phyloP scores from a whole-genome alignment of 2,329 filamentous ascomycete species.

The Madurella fahalii region DNA sequence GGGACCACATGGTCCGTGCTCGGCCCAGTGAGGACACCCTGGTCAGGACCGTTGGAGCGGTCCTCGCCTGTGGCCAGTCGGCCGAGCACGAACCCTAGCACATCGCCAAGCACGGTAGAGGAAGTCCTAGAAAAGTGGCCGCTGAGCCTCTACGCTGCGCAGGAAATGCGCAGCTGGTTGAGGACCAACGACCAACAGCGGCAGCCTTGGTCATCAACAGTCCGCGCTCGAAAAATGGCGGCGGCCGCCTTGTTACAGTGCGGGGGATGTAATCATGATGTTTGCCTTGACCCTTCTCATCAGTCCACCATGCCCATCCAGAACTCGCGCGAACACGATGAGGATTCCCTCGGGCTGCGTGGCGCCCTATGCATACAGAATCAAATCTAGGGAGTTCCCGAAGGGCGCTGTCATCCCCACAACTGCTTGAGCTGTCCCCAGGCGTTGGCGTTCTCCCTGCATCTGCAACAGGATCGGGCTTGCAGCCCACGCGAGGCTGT shows the following conservation, averaged over 20 bases:
- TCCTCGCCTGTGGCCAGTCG: conserved; percentile 13
- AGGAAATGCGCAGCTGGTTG: conserved; percentile 20
- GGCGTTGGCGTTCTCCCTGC: conserved; percentile 1
- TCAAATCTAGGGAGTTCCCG: not conserved
- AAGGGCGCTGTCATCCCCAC: not conserved
- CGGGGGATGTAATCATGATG: not conserved
- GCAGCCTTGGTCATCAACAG: not conserved
- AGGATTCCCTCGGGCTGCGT: too few relatives aligned
- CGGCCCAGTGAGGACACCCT: conserved; percentile 3
- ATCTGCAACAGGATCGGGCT: not conserved
- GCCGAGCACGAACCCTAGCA: too few relatives aligned
- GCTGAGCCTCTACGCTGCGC: conserved; percentile 21
- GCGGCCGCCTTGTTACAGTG: conserved; percentile 9
- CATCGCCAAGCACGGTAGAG: not conserved
- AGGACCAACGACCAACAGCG: not conserved
- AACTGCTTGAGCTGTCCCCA: not conserved
- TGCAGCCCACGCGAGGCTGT: conserved; percentile 8
- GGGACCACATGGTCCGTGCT: conserved; percentile 11
- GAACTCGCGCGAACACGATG: too few relatives aligned
- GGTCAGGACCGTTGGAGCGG: conserved; percentile 10
- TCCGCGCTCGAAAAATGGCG: conserved; percentile 9
- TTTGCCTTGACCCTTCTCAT: not conserved
- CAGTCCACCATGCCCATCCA: not conserved
- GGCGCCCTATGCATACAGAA: too few relatives aligned
- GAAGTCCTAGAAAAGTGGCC: conserved; percentile 11